A percentile compares a stretch with the other conserved stretches of the same genome.
These are phyloP conservation scores for Fusarium odoratissimum DNA, from an alignment of 2,329 filamentous ascomycete genomes.

Conservation along the genomic window DNA sequence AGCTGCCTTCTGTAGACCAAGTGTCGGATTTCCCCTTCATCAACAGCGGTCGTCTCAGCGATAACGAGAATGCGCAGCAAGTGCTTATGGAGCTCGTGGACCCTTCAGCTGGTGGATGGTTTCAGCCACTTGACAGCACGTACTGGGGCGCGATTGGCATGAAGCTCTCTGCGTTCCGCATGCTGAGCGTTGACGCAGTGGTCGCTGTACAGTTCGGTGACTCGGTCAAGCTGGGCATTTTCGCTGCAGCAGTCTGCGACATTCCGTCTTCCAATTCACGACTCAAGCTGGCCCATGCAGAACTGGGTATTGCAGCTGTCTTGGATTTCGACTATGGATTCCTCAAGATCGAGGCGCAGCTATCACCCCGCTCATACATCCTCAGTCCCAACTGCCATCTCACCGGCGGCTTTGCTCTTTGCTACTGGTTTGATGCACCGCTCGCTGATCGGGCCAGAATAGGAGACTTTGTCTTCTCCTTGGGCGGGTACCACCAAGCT, in stretches of 20 bases:
- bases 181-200: conserved; percentile 52
- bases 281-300: conserved; percentile 50
- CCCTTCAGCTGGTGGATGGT: conserved; percentile 43
- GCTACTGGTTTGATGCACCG: conserved; percentile 51
- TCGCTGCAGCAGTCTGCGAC: conserved; percentile 46
- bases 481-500: conserved; percentile 58
- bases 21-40: conserved; percentile 39
- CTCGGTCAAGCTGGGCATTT: conserved; percentile 50
- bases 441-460: conserved; percentile 26
- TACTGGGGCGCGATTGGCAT: conserved; percentile 56
- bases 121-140: conserved; percentile 43
- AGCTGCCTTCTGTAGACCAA: conserved; percentile 43
- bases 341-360: conserved; percentile 53
- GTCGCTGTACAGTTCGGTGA: conserved; percentile 49
- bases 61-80: background rate
- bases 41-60: background rate
- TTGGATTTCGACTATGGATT: conserved; percentile 51
- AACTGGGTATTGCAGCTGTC: conserved; percentile 51
- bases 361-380: conserved; percentile 55
- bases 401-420: conserved; percentile 56
- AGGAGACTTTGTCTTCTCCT: conserved; percentile 58
- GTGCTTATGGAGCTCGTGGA: background rate
- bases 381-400: conserved; percentile 54
- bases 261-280: conserved; percentile 40
- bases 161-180: conserved; percentile 53